These are phyloP conservation scores for Jatropha curcas DNA, from an alignment of 345 rosid species.

Conservation along the genomic window DNA sequence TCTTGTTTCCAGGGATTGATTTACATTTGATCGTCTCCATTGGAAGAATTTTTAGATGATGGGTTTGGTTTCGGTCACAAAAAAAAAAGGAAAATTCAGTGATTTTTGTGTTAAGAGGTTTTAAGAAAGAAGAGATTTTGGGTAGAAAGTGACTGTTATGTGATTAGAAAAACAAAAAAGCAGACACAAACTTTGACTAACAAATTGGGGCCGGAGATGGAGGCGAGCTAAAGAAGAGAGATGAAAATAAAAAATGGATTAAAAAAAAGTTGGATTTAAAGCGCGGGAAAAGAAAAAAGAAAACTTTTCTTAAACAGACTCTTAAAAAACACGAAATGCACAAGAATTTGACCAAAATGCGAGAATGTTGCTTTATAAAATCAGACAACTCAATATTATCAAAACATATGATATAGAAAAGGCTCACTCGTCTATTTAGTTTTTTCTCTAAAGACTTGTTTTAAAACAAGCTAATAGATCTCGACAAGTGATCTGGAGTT, in stretches of 20 bases:
- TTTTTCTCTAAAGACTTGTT: conserved; percentile 65
- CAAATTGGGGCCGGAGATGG: conserved; percentile 32
- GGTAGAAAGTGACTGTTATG: conserved; percentile 26
- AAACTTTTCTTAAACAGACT: no score
- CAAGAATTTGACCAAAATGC: no score
- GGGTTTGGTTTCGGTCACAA: conserved; percentile 14
- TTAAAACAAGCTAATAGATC: conserved; percentile 15
- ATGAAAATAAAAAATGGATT: neutral
- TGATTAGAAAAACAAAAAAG: conserved; percentile 21
- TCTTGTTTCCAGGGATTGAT: conserved; percentile 43
- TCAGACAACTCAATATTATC: conserved; percentile 45
- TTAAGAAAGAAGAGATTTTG: conserved; percentile 8
- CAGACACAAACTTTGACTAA: conserved; percentile 45
- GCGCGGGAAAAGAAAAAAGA: conserved; percentile 31
- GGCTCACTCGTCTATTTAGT: conserved; percentile 66
- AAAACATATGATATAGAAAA: conserved; percentile 47
- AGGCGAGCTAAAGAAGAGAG: conserved; percentile 7
- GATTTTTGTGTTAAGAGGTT: neutral
- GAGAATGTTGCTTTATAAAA: conserved; percentile 45
- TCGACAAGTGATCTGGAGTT: conserved; percentile 45
- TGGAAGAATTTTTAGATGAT: neutral
- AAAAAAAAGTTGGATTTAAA: conserved; percentile 30
- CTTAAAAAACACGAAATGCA: no score
- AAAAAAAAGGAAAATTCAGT: neutral
- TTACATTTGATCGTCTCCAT: conserved; percentile 63